phyloP scores from a whole-genome alignment of 1,139 yeast species.

The Ogataea hybrid region DNA sequence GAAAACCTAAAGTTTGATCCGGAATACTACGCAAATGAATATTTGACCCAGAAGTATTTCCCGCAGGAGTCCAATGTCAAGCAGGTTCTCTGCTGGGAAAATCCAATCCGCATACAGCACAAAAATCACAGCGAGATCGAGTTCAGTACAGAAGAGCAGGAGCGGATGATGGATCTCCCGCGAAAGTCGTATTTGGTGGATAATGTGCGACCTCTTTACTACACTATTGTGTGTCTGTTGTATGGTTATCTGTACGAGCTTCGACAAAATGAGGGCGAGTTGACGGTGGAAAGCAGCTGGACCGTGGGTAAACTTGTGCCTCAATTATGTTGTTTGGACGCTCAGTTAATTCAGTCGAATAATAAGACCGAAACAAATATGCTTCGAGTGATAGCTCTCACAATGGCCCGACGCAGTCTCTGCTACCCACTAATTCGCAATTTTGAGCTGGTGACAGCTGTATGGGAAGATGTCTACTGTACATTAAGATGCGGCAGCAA shows the following conservation, averaged over 20 bases:
- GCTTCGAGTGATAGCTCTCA: slow-evolving; percentile 52
- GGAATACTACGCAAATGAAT: slow-evolving; percentile 87
- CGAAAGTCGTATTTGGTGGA: slow-evolving; percentile 56
- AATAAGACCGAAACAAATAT: slow-evolving; percentile 36
- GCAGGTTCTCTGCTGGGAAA: slow-evolving; percentile 55
- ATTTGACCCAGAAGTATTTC: slow-evolving; percentile 58
- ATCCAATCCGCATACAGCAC: slow-evolving; percentile 45
- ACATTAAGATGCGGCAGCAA: slow-evolving; percentile 69
- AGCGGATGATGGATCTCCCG: slow-evolving; percentile 67
- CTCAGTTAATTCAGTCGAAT: slow-evolving; percentile 43
- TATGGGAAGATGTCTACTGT: slow-evolving; percentile 75
- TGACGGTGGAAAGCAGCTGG: slow-evolving; percentile 90
- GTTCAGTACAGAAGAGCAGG: slow-evolving; percentile 60
- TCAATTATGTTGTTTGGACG: slow-evolving; percentile 70
- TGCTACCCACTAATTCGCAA: slow-evolving; percentile 79
- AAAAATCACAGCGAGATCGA: slow-evolving; percentile 54
- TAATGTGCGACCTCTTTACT: slow-evolving; percentile 51
- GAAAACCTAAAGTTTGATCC: slow-evolving; percentile 84
- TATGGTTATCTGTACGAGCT: slow-evolving; percentile 75
- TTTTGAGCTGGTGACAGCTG: slow-evolving; percentile 54
- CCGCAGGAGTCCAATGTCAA: slow-evolving; percentile 50
- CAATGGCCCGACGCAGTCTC: slow-evolving; percentile 69
- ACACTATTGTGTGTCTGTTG: slow-evolving; percentile 60
- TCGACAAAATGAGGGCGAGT: slow-evolving; percentile 66
- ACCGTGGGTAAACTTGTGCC: slow-evolving; percentile 84